Conservation (phyloP, 1,139 yeast genomes). For the Pichia inconspicua region DNA sequence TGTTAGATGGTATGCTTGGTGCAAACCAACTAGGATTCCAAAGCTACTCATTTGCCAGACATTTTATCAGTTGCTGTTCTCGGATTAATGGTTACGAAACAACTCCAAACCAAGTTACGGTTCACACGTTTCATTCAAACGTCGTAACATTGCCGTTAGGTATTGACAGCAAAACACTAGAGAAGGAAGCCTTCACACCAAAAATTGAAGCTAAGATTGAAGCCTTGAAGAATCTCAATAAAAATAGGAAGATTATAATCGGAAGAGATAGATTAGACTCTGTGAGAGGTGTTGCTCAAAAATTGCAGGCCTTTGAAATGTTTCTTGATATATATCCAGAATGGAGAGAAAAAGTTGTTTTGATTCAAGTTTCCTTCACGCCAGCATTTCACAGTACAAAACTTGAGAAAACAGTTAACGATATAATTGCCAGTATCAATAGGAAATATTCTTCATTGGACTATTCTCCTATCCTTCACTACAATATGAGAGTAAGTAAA, state of each 20-base stretch:
- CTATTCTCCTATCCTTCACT: constrained; percentile 81
- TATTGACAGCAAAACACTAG: constrained; percentile 61
- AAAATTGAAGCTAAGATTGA: constrained; percentile 33
- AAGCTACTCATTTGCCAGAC: constrained; percentile 77
- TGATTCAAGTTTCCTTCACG: constrained; percentile 89
- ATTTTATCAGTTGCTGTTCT: constrained; percentile 83
- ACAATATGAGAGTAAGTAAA: constrained; percentile 79
- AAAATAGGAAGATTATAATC: constrained; percentile 66
- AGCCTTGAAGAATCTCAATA: constrained; percentile 60
- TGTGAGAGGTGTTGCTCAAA: constrained; percentile 78
- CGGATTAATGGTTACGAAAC: constrained; percentile 70
- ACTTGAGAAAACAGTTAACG: constrained; percentile 70
- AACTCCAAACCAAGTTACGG: constrained; percentile 51
- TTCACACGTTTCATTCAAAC: constrained; percentile 69
- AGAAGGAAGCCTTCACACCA: constrained; percentile 44
- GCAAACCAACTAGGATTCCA: constrained; percentile 84
- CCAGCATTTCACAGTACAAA: constrained; percentile 50
- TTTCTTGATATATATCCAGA: constrained; percentile 86
- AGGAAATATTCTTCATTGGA: constrained; percentile 75
- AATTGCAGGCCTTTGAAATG: constrained; percentile 71
- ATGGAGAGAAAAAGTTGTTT: constrained; percentile 79
- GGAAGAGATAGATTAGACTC: constrained; percentile 78
- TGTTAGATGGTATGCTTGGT: constrained; percentile 87
- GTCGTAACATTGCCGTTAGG: constrained; percentile 81
- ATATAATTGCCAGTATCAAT: constrained; percentile 70